phyloP scores from a whole-genome alignment of 2,329 filamentous ascomycete species.

The Fonsecaea pedrosoi region DNA sequence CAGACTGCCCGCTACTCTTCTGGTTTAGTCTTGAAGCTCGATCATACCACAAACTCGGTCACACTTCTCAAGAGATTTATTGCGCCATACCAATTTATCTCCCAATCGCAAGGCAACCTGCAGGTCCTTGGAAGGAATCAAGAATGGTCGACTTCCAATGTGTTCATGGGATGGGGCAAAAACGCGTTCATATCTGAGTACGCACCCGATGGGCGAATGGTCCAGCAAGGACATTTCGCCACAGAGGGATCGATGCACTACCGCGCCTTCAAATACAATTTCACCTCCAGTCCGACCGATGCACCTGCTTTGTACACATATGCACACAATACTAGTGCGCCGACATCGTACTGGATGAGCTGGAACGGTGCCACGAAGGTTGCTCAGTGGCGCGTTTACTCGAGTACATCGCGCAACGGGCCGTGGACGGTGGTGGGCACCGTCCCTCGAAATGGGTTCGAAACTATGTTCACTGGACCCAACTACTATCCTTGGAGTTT shows the following conservation, averaged over 20 bases:
- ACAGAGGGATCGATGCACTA: slow-evolving; percentile 50
- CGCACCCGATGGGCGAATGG: slow-evolving; percentile 44
- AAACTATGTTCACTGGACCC: slow-evolving; percentile 45
- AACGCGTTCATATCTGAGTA: slow-evolving; percentile 50
- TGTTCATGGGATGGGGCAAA: slow-evolving; percentile 52
- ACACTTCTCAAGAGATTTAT: slow-evolving; percentile 45
- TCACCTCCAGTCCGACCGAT: slow-evolving; percentile 29
- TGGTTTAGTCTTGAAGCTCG: slow-evolving; percentile 49
- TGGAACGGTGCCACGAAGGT: slow-evolving; percentile 61
- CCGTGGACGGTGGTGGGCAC: slow-evolving; percentile 43
- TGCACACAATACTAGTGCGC: slow-evolving; percentile 26
- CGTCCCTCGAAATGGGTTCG: slow-evolving; percentile 47
- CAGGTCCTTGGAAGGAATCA: slow-evolving; percentile 42
- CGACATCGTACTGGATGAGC: slow-evolving; percentile 45
- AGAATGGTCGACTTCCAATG: slow-evolving; percentile 43
- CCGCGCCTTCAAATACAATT: slow-evolving; percentile 49
- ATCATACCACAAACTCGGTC: slow-evolving; percentile 47
- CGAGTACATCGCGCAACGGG: slow-evolving; percentile 20
- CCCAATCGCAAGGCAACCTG: slow-evolving; percentile 46
- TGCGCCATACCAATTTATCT: slow-evolving; percentile 28
- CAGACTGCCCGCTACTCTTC: slow-evolving; percentile 48
- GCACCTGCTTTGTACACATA: slow-evolving; percentile 33
- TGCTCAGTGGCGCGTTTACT: slow-evolving; percentile 48
- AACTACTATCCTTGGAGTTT: slow-evolving; percentile 29
- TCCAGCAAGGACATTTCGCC: slow-evolving; percentile 49